Base-by-base conservation (phyloP, 257 asterid species). In the Echium plantagineum region DNA sequence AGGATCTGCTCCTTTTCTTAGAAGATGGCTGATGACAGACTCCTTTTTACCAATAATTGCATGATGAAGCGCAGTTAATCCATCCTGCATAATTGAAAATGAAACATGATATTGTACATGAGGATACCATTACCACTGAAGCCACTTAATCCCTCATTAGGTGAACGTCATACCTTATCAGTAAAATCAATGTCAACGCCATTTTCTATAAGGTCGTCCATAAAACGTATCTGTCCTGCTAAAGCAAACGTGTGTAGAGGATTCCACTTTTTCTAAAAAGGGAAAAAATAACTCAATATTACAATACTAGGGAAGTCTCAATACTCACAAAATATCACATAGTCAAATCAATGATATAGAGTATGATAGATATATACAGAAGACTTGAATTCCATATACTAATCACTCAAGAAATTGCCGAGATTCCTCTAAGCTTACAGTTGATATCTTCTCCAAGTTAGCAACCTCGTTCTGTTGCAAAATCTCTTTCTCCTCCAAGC, bases 11-110 rank as follows among this genome's bases (percentile, higher is more conserved):
- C 94, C 93, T 83, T 74, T 91, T 65, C 96, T 75, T 68, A 91
- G 81, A 72, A 91, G 96, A 68, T 91, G 98, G 80, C 96, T 88
- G 21, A 85, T 85, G 58, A 85, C 94, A 24, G 98, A 80, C 74
- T 87, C 98, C 66, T 77, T 88, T 82, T 88, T 91, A 52, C 98
- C 88, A 42, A 85, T 79, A 38, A 82, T 82, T 5, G 98, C 95
- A 55, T 72, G 76, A 78, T 91, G 96, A 73, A 91, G 84, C 20
- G 98, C 93, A n/a, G 95, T 91, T 54, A 70, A 66, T 15, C 98
- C 95, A 59, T 88, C 96, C 98, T 91, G 87, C 49, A 38, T 66
- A 70, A 67, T 54, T 68, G 63, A 24, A 19, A 17, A 7, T 3
- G 22, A 17, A 21, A 56, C n/a, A n/a, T 53, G 19, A n/a, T 5